Evolutionary conservation across 1,139 yeast genomes (phyloP).

Genomic region (Pichia kudriavzevii): DNA sequence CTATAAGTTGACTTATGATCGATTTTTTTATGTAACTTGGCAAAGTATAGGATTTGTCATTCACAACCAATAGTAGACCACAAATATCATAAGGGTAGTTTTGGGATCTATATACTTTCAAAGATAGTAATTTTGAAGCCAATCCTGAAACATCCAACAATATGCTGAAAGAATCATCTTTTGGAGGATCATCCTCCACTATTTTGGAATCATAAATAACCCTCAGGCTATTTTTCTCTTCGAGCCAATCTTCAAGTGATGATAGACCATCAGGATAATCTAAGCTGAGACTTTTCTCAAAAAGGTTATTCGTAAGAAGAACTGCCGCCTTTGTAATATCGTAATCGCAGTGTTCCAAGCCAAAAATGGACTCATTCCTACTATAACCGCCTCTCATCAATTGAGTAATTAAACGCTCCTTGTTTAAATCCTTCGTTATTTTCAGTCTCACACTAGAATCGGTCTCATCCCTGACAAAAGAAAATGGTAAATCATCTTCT

Average conservation of each 20-base stretch:
- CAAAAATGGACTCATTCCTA: conserved; percentile 49
- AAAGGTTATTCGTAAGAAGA: conserved; percentile 32
- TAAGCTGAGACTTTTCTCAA: background rate
- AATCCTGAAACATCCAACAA: conserved; percentile 31
- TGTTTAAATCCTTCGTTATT: conserved; percentile 37
- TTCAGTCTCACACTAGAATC: conserved; percentile 43
- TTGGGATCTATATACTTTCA: conserved; percentile 45
- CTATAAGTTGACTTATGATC: conserved; percentile 42
- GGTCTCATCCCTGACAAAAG: conserved; percentile 38
- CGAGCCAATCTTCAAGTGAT: conserved; percentile 47
- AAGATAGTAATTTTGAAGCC: conserved; percentile 31
- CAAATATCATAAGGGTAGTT: conserved; percentile 55
- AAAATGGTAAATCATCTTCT: conserved; percentile 79
- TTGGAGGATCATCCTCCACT: conserved; percentile 23
- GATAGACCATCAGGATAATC: conserved; percentile 6
- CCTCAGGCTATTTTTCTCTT: conserved; percentile 66
- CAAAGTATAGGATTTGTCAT: conserved; percentile 38
- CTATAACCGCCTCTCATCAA: conserved; percentile 65
- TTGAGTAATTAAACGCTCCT: conserved; percentile 46
- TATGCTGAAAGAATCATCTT: conserved; percentile 28
- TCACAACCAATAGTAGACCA: conserved; percentile 52
- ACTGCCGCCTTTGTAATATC: conserved; percentile 50
- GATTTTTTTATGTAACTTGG: conserved; percentile 75
- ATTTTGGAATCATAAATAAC: conserved; percentile 42
- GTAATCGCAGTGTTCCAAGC: conserved; percentile 35